These are phyloP conservation scores for Apiotrichum montevideense DNA, from an alignment of 1,284 basidiomycete species.

Conservation along the genomic window DNA sequence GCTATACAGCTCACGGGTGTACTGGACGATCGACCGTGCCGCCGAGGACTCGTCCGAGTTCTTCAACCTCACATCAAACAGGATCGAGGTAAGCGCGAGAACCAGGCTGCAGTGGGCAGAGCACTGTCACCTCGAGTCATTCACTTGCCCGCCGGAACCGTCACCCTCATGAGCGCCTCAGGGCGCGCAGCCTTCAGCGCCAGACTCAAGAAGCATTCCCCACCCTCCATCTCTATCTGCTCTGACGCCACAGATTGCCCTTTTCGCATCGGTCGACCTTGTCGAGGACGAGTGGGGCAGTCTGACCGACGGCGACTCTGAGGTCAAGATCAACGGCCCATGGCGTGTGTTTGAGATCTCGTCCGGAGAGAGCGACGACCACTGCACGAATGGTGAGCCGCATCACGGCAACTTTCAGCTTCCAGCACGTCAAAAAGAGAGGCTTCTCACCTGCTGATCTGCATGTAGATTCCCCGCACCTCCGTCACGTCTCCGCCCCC, in stretches of 20 bases:
- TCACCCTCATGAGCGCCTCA: no score
- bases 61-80: slow-evolving; percentile 41
- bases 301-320: slow-evolving; percentile 8
- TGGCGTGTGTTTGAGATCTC: slow-evolving; percentile 44
- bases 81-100: slow-evolving; percentile 31
- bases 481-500: slow-evolving; percentile 69
- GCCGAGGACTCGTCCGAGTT: slow-evolving; percentile 27
- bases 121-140: no score
- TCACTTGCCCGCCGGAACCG: no score
- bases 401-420: no score
- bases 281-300: slow-evolving; percentile 29
- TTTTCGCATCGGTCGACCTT: slow-evolving; percentile 32
- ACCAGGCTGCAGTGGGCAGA: no score
- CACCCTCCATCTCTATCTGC: neutral
- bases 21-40: slow-evolving; percentile 38
- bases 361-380: slow-evolving; percentile 31
- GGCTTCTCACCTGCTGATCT: slow-evolving; percentile 1
- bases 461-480: slow-evolving; percentile 38
- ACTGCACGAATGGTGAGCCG: slow-evolving; percentile 25
- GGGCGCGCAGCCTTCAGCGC: no score
- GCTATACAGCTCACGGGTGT: slow-evolving; percentile 26
- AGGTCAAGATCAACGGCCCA: slow-evolving; percentile 27
- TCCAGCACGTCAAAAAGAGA: no score
- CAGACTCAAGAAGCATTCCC: neutral
- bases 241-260: slow-evolving; percentile 28